A percentile compares a stretch with the other conserved stretches of the same genome.
Evolutionary conservation across 2,329 filamentous ascomycete genomes (phyloP).

Genomic region (Fusarium protoensiforme): DNA sequence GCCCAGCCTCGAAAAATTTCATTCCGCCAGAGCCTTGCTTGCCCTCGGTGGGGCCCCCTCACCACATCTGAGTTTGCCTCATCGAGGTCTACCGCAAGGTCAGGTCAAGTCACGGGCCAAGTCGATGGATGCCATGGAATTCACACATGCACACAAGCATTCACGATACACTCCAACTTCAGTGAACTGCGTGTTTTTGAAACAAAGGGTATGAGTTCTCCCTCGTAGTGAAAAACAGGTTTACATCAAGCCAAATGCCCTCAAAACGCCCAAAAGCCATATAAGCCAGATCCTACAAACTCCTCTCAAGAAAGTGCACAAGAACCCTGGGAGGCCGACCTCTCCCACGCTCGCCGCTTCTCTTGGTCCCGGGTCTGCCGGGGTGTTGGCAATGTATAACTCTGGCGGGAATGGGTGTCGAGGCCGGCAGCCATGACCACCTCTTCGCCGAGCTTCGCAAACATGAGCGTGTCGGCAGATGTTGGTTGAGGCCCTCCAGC

Average conservation of each 20-base stretch:
- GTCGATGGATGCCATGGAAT: background rate
- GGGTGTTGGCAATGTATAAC: slow-evolving; percentile 6
- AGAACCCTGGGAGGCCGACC: slow-evolving; percentile 29
- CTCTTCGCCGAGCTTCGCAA: background rate
- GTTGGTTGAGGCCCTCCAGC: slow-evolving; percentile 23
- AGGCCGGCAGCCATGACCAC: background rate
- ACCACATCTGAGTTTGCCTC: background rate
- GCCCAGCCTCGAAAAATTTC: slow-evolving; percentile 26
- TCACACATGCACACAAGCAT: background rate
- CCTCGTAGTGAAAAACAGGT: slow-evolving; percentile 46
- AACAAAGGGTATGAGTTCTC: slow-evolving; percentile 45
- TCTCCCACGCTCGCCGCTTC: slow-evolving; percentile 23
- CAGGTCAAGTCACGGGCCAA: background rate
- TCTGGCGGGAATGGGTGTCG: slow-evolving; percentile 5
- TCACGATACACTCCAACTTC: background rate
- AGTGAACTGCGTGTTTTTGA: slow-evolving; percentile 40
- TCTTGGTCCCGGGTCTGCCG: background rate
- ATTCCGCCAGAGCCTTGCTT: slow-evolving; percentile 41
- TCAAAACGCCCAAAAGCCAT: slow-evolving; percentile 47
- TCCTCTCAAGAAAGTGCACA: slow-evolving; percentile 48
- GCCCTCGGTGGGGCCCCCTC: slow-evolving; percentile 32
- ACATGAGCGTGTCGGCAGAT: slow-evolving; percentile 20
- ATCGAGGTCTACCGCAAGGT: background rate
- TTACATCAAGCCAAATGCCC: slow-evolving; percentile 48
- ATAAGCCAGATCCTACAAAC: slow-evolving; percentile 48